A percentile compares a stretch with the other conserved stretches of the same genome.
Conservation (phyloP, 495 filamentous ascomycete species). For the Lasiosphaeris hirsuta region DNA sequence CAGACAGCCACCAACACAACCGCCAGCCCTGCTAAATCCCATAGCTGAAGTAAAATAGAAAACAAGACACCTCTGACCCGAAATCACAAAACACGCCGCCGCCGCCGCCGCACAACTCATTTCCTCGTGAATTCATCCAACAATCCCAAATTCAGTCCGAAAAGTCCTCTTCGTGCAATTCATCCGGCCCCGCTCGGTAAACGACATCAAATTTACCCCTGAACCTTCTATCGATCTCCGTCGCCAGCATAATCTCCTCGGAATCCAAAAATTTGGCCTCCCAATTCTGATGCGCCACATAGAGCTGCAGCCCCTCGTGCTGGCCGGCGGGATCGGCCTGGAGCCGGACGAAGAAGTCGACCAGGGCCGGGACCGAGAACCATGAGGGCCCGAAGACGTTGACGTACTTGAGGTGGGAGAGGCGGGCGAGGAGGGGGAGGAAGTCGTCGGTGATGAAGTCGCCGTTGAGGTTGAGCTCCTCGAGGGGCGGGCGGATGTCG, state of each 20-base stretch:
- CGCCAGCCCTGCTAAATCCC: no score
- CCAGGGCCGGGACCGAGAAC: conserved; percentile 46
- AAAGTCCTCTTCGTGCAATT: conserved; percentile 33
- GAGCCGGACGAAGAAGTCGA: conserved; percentile 45
- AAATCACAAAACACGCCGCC: not conserved
- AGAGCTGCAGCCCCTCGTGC: conserved; percentile 27
- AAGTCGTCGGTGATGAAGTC: conserved; percentile 52
- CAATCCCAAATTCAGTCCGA: conserved; percentile 14
- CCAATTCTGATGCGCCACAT: conserved; percentile 24
- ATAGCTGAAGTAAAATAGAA: not conserved
- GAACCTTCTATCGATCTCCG: conserved; percentile 16
- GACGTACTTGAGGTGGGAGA: conserved; percentile 43
- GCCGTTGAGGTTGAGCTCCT: conserved; percentile 55
- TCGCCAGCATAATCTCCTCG: conserved; percentile 19
- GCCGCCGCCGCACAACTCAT: no score
- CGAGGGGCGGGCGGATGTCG: conserved; percentile 44
- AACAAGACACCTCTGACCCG: not conserved
- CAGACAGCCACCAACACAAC: no score
- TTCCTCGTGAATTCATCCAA: not conserved
- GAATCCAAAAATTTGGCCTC: conserved; percentile 18
- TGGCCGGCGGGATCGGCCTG: conserved; percentile 23
- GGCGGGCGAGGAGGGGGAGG: conserved; percentile 35
- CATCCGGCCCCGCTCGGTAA: conserved; percentile 30
- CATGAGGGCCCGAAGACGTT: conserved; percentile 44
- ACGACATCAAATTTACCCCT: conserved; percentile 27